Base-by-base conservation (phyloP, 2,329 filamentous ascomycete species). In the Thielaviopsis musarum region DNA sequence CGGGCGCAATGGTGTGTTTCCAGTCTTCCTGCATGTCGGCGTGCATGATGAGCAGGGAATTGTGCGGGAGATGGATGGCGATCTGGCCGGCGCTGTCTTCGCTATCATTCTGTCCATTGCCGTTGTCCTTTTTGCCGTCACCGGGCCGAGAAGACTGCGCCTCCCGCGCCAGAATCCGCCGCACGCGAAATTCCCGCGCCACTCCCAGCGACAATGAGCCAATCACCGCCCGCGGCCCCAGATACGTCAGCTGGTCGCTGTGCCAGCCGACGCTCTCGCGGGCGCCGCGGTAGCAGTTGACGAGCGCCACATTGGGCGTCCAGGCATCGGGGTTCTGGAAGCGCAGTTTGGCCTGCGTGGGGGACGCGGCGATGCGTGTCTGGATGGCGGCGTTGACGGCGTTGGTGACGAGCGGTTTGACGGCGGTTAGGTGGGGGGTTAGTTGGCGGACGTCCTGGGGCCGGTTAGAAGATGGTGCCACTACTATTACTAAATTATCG, bases 1-100 rank as follows among this genome's bases (percentile, higher is more conserved):
- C 84, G 0, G 90, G 87, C 0, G 83, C 77, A 52, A 98, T 87
- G 64, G 81, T 80, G 70, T 98, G 93, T 70, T 96, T 97, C 90
- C 90, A 97, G 67, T 87, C 85, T 68, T 97, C 91, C 68, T 97
- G 91, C 88, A 95, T 97, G 68, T 95, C 89, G 0, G 91, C 91
- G 67, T 97, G 91, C 93, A 98, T 97, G 10, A 97, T 77, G 0
- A 98, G 77, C 0, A 97, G 78, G 0, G 88, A 94, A 69, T 97
- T 97, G 70, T 97, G 93, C 0, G 91, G 91, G 0, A 97, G 81
- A 65, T 96, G 89, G 52, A 97, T 93, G 0, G 89, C 83, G 61
- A 97, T 91, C 68, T 95, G 91, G 3, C 91, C 91, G 66, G 87
- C 12, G 12, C 12, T 45, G 38, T 45, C 15, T n/a, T 45, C 17